Percentiles rank a stretch among this genome's conserved stretches.
Conservation (phyloP, 768 basidiomycete species). For the Leccinum boreale region DNA sequence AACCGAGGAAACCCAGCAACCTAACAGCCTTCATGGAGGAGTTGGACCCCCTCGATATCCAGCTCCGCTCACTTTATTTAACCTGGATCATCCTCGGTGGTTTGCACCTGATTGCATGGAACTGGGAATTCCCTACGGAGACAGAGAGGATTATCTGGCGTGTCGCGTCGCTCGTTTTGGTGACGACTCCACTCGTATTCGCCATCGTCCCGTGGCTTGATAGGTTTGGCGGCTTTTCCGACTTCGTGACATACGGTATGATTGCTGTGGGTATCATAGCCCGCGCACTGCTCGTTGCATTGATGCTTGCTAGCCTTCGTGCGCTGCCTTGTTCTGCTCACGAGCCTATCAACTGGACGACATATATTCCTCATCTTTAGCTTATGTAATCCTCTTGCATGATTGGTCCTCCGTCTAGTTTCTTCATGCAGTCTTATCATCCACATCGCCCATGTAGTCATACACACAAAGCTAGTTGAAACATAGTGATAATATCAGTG, state of each 20-base stretch:
- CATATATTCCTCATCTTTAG: slow-evolving; percentile 1
- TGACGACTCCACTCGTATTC: neutral
- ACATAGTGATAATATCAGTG: neutral
- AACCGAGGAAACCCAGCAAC: neutral
- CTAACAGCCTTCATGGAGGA: neutral
- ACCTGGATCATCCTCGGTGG: neutral
- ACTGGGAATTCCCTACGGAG: neutral
- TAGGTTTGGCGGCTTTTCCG: neutral
- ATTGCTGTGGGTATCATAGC: neutral
- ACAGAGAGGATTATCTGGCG: neutral
- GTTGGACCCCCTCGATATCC: neutral
- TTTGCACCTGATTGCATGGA: neutral
- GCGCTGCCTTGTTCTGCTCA: neutral
- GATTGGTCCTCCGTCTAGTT: neutral
- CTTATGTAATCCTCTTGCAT: neutral
- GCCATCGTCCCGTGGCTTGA: neutral
- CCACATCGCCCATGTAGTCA: neutral
- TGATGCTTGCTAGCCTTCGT: slow-evolving; percentile 1
- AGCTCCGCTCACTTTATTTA: neutral
- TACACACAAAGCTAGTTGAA: neutral
- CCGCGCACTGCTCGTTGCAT: neutral
- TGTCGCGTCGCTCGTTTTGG: neutral
- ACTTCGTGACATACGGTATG: neutral
- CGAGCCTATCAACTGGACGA: neutral
- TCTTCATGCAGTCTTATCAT: neutral